These are phyloP conservation scores for Phytophthora fragariaefolia DNA, from an alignment of 352 stramenopile species.

Conservation along the genomic window DNA sequence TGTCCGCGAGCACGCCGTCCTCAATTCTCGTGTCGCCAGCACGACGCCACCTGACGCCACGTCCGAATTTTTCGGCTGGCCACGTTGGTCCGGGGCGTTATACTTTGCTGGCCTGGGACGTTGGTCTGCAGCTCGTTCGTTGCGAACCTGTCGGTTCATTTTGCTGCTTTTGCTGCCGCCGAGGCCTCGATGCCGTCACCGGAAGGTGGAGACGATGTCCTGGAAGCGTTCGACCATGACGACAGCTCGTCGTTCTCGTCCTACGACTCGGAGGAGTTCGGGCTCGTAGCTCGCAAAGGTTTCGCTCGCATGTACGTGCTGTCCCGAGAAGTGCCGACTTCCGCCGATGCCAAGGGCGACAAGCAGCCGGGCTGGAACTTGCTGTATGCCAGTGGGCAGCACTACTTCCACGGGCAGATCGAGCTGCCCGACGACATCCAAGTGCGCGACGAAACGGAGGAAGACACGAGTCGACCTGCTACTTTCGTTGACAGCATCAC, in stretches of 20 bases:
- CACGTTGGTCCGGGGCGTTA: too few species aligned
- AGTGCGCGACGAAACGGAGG: conserved; percentile 21
- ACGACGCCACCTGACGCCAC: conserved; percentile 29
- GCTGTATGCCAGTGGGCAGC: conserved; percentile 58
- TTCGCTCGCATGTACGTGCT: conserved; percentile 79
- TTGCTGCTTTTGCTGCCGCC: background rate
- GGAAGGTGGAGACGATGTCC: conserved; percentile 17
- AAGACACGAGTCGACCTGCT: background rate
- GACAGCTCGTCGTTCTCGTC: conserved; percentile 55
- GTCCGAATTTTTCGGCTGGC: conserved; percentile 39
- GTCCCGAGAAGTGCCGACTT: conserved; percentile 1
- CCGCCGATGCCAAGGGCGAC: conserved; percentile 13
- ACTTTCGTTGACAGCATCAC: conserved; percentile 38
- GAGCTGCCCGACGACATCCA: conserved; percentile 43
- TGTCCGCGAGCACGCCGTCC: conserved; percentile 17
- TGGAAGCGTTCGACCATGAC: background rate
- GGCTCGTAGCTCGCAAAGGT: conserved; percentile 53
- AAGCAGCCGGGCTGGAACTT: conserved; percentile 42
- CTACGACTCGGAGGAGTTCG: conserved; percentile 62
- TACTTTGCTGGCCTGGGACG: background rate
- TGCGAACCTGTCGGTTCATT: background rate
- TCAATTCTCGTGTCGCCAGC: conserved; percentile 27
- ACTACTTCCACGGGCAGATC: conserved; percentile 66
- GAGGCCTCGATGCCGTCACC: conserved; percentile 22
- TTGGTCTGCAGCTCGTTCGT: background rate